Evolutionary conservation across 2,329 filamentous ascomycete species (phyloP), one percentile per base, ranked within the genome.

Genomic region (Neofusicoccum laricinum): DNA sequence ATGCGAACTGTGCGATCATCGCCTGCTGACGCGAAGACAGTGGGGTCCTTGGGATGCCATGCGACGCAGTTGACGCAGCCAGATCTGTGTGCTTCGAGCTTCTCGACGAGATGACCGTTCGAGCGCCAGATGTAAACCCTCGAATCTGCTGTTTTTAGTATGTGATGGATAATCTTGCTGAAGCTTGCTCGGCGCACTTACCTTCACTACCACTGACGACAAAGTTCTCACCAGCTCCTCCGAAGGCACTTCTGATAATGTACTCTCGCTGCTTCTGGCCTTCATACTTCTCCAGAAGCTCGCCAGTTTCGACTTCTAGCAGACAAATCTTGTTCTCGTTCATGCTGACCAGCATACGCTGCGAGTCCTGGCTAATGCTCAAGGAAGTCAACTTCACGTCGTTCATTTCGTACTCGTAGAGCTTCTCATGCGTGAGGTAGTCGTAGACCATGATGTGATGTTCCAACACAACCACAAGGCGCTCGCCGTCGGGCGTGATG

Each of bases 171-270:
- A 36, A 19, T 8, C 17, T 36, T 21, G 30, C 17, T 19, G 4
- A 7, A 14, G n/a, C 2, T 5, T 32, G 40, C 14, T 14, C 14
- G 17, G 17, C 14, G 8, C 17, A 45, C 81, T 71, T 80, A 93
- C 92, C 90, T 84, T 97, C 93, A 71, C 93, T 97, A 11, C 95
- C 95, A 71, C 91, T 94, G 32, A 96, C 83, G 10, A 98, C 90
- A 75, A 97, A 97, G 74, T 90, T 93, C 78, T 97, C 93, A 65
- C 91, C 89, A 1, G 94, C 93, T 36, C 95, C 95, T 17, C 95
- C 95, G 77, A 97, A 95, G 0, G 84, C 81, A 71, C 89, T 91
- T 58, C 94, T 85, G 65, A 99, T 96, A 63, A 97, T 85, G 72
- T 82, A 97, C 1, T 89, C 81, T 62, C 87, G 89, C 67, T 93